A percentile compares a stretch with the other conserved stretches of the same genome.
Evolutionary conservation across 495 filamentous ascomycete genomes (phyloP).

Genomic region (Apiosordaria backusii): DNA sequence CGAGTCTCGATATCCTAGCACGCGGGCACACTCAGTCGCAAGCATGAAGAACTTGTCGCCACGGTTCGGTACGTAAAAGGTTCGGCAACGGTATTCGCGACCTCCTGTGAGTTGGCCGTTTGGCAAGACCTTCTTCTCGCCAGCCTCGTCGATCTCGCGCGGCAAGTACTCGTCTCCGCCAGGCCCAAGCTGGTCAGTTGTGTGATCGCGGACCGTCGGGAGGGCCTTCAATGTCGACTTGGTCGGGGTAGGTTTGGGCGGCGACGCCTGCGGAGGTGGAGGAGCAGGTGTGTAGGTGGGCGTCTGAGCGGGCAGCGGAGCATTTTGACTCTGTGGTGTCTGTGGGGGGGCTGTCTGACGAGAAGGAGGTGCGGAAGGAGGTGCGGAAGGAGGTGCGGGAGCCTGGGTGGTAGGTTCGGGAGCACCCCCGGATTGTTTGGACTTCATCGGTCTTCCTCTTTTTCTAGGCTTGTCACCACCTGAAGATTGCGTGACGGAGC

Average conservation of each 20-base stretch:
- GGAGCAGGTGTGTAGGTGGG: slow-evolving; percentile 32
- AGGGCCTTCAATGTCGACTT: slow-evolving; percentile 91
- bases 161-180: slow-evolving; percentile 96
- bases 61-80: slow-evolving; percentile 85
- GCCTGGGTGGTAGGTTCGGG: slow-evolving; percentile 50
- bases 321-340: slow-evolving; percentile 73
- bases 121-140: slow-evolving; percentile 86
- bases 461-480: slow-evolving; percentile 70
- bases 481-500: slow-evolving; percentile 30
- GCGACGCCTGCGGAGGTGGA: slow-evolving; percentile 66
- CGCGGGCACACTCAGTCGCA: slow-evolving; percentile 93
- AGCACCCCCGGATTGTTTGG: slow-evolving; percentile 44
- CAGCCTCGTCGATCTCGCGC: slow-evolving; percentile 86
- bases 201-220: slow-evolving; percentile 94
- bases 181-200: slow-evolving; percentile 87
- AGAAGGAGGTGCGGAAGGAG: slow-evolving; percentile 23
- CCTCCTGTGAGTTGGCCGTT: slow-evolving; percentile 77
- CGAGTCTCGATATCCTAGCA: slow-evolving; percentile 92
- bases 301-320: slow-evolving; percentile 60
- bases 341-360: slow-evolving; percentile 55
- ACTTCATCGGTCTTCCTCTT: slow-evolving; percentile 80
- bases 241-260: slow-evolving; percentile 79
- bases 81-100: slow-evolving; percentile 88
- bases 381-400: slow-evolving; percentile 41
- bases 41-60: slow-evolving; percentile 97